phyloP scores from a whole-genome alignment of 768 basidiomycete genomes.

The Tylopilus felleus region DNA sequence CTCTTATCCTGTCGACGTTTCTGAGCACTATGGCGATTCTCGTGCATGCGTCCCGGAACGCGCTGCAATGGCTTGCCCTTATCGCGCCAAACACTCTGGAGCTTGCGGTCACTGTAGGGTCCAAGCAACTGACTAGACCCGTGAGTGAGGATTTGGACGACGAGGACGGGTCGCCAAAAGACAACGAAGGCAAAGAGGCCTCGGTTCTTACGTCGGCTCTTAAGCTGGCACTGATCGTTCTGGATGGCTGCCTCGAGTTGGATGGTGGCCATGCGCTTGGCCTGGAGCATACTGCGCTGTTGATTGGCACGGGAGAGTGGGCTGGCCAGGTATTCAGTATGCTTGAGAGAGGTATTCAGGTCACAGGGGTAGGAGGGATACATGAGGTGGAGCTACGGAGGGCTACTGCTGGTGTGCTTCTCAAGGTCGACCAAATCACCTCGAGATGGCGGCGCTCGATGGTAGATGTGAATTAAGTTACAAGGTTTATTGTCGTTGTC shows the following conservation, averaged over 20 bases:
- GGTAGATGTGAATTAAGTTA: slow-evolving; percentile 37
- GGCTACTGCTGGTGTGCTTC: slow-evolving; percentile 73
- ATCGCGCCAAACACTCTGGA: slow-evolving; percentile 82
- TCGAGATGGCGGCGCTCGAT: slow-evolving; percentile 68
- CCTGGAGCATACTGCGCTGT: slow-evolving; percentile 68
- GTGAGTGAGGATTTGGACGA: slow-evolving; percentile 36
- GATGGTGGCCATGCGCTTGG: slow-evolving; percentile 76
- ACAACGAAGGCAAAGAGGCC: slow-evolving; percentile 52
- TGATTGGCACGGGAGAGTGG: slow-evolving; percentile 81
- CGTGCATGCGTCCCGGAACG: slow-evolving; percentile 77
- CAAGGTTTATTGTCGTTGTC: background rate
- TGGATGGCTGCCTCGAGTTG: slow-evolving; percentile 71
- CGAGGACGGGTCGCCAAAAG: slow-evolving; percentile 19
- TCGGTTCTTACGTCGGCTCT: slow-evolving; percentile 71
- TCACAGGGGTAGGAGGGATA: slow-evolving; percentile 63
- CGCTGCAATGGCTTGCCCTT: slow-evolving; percentile 75
- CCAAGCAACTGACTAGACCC: slow-evolving; percentile 51
- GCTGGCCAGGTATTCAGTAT: slow-evolving; percentile 59
- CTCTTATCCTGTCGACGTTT: slow-evolving; percentile 73
- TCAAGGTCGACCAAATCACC: slow-evolving; percentile 74
- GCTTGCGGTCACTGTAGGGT: slow-evolving; percentile 77
- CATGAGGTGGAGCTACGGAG: slow-evolving; percentile 60
- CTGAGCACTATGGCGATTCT: slow-evolving; percentile 74
- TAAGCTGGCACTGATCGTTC: slow-evolving; percentile 70
- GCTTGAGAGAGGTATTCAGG: slow-evolving; percentile 61